Conservation (phyloP, 225 moss, liverwort and hornwort genomes). For the Marchantia paleacea region DNA sequence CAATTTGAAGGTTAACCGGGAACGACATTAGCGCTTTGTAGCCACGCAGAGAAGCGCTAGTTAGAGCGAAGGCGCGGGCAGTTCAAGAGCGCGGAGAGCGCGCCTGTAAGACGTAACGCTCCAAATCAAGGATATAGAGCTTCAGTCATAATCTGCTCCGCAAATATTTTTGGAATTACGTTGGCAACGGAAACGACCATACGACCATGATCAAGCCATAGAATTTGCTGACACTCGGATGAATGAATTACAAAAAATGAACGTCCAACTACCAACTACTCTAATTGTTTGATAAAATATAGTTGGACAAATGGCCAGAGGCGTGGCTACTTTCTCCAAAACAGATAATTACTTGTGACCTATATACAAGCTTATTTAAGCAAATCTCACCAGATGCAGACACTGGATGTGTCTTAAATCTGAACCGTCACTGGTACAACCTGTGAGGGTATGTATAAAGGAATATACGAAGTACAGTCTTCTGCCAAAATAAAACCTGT, state of each 20-base stretch:
- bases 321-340: background rate
- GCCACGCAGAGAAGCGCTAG: no score
- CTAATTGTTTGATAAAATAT: background rate
- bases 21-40: no score
- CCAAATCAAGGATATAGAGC: no score
- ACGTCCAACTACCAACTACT: background rate
- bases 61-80: no score
- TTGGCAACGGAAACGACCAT: no score
- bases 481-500: background rate
- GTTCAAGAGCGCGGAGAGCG: no score
- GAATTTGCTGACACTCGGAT: background rate
- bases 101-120: no score
- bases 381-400: background rate
- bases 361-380: constrained; percentile 4
- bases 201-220: background rate
- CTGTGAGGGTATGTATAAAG: background rate
- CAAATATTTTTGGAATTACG: no score
- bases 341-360: background rate
- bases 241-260: background rate
- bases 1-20: no score
- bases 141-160: no score
- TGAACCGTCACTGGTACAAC: background rate
- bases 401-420: background rate
- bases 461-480: background rate
- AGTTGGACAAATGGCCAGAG: background rate